Percentiles rank a stretch among this genome's conserved stretches.
These are phyloP conservation scores for Annona squamosa DNA, from an alignment of 164 flowering plant species.

Conservation along the genomic window DNA sequence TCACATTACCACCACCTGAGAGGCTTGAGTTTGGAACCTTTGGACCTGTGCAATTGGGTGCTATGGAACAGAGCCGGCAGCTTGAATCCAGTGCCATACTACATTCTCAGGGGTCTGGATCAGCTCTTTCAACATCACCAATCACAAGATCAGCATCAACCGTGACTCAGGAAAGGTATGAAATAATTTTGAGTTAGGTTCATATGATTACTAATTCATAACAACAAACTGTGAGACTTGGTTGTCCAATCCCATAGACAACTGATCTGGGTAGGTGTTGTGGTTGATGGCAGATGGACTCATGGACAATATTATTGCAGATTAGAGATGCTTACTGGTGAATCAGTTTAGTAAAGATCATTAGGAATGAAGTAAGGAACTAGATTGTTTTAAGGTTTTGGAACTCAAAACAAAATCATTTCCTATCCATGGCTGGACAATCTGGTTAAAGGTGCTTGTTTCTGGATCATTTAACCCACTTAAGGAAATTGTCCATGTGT, in stretches of 20 bases:
- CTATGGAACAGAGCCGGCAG: constrained; percentile 17
- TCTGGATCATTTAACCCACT: background rate
- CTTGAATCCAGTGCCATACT: constrained; percentile 3
- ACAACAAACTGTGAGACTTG: background rate
- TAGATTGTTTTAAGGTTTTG: background rate
- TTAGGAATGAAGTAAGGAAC: background rate
- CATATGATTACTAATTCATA: background rate
- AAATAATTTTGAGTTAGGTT: background rate
- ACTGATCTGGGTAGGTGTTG: background rate
- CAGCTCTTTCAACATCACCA: background rate
- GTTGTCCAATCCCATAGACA: background rate
- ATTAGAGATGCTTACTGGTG: background rate
- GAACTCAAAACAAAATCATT: background rate
- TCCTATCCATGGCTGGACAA: background rate
- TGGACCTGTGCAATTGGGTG: constrained; percentile 18
- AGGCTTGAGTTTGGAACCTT: constrained; percentile 34
- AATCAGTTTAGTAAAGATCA: background rate
- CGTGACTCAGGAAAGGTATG: constrained; percentile 38
- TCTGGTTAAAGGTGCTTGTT: background rate
- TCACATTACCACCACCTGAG: constrained; percentile 17
- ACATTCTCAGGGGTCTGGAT: background rate
- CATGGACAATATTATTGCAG: background rate
- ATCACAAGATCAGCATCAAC: constrained; percentile 17
- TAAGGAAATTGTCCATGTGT: too few species aligned
- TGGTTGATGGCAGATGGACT: background rate